These are phyloP conservation scores for Comarum palustre DNA, from an alignment of 306 rosid genomes.

Conservation along the genomic window DNA sequence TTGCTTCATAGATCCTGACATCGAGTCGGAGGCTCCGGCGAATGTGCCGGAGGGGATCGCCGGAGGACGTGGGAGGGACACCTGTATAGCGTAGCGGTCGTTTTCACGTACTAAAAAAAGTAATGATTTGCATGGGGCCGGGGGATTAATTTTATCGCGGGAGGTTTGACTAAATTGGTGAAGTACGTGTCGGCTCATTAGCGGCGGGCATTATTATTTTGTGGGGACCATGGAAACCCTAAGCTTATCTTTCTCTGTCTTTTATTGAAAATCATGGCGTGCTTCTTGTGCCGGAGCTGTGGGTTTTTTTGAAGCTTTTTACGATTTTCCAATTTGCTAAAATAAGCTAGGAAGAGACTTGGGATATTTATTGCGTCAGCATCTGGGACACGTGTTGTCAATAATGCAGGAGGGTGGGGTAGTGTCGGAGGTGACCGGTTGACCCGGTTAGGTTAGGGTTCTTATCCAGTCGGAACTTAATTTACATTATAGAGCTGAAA, in stretches of 20 bases:
- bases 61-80: constrained; percentile 33
- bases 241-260: not conserved
- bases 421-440: constrained; percentile 19
- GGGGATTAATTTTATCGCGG: constrained; percentile 31
- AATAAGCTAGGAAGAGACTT: not conserved
- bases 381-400: constrained; percentile 56
- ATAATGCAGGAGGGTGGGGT: constrained; percentile 35
- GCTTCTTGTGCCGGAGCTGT: constrained; percentile 43
- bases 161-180: constrained; percentile 33
- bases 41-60: not conserved
- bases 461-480: constrained; percentile 24
- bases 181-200: constrained; percentile 38
- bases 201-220: constrained; percentile 25
- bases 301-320: constrained; percentile 14
- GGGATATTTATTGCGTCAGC: constrained; percentile 42
- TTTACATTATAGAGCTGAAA: not conserved
- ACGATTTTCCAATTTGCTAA: not conserved
- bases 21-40: constrained; percentile 29
- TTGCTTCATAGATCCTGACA: constrained; percentile 38
- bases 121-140: constrained; percentile 53
- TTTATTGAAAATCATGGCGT: constrained; percentile 48
- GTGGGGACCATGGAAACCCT: constrained; percentile 35
- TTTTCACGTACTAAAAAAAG: constrained; percentile 38
- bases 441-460: constrained; percentile 18
- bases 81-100: constrained; percentile 33